phyloP scores from a whole-genome alignment of 1,284 basidiomycete species.

The Apiotrichum sp. region DNA sequence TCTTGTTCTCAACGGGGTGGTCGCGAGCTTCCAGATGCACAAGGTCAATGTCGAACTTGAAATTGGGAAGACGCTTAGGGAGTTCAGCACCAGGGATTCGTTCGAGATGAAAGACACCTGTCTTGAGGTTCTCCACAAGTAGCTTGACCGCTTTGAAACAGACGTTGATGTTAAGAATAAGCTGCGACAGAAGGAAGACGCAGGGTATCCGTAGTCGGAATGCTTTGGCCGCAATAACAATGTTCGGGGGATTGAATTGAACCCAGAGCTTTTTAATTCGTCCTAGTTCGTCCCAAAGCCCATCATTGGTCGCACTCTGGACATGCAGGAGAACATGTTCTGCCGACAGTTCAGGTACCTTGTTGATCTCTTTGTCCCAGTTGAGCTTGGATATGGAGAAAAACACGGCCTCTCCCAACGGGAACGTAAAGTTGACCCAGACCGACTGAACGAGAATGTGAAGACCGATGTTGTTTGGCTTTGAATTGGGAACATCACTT shows the following conservation, averaged over 20 bases:
- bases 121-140: slow-evolving; percentile 47
- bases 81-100: slow-evolving; percentile 60
- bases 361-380: slow-evolving; percentile 20
- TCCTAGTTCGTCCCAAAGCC: slow-evolving; percentile 72
- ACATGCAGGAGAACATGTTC: slow-evolving; percentile 49
- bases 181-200: slow-evolving; percentile 66
- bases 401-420: slow-evolving; percentile 39
- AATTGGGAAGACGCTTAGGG: slow-evolving; percentile 63
- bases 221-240: slow-evolving; percentile 53
- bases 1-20: slow-evolving; percentile 73
- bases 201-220: slow-evolving; percentile 71
- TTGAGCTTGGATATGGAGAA: slow-evolving; percentile 23
- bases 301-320: slow-evolving; percentile 41
- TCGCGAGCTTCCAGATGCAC: slow-evolving; percentile 78
- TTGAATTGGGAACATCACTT: background rate
- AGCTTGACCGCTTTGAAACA: slow-evolving; percentile 65
- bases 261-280: slow-evolving; percentile 60
- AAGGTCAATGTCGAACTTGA: slow-evolving; percentile 59
- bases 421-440: slow-evolving; percentile 40
- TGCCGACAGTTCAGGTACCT: slow-evolving; percentile 28
- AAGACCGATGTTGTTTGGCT: slow-evolving; percentile 24
- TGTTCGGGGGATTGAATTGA: slow-evolving; percentile 29
- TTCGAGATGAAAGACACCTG: slow-evolving; percentile 22
- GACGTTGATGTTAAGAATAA: slow-evolving; percentile 62
- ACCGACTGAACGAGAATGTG: slow-evolving; percentile 22